Evolutionary conservation across 352 stramenopile genomes (phyloP), one percentile per base, ranked within the genome.

Genomic region (Globisporangium spiculum): DNA sequence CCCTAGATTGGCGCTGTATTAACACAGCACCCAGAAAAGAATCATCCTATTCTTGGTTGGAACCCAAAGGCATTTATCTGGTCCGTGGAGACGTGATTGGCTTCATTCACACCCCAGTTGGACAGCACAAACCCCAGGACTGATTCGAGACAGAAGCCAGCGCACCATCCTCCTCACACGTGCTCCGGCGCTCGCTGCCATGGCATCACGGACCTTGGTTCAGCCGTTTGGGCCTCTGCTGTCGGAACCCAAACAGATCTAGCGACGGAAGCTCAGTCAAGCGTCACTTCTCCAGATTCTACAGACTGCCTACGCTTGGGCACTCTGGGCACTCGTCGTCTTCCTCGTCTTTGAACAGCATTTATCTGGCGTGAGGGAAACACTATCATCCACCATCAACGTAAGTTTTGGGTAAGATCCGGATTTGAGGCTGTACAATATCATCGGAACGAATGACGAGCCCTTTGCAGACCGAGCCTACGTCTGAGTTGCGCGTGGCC

Each of bases 381-480:
- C 8, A 18, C 9, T 44, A 10, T 16, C 8, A 16, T 44, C 36
- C 2, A 44, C 3, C 36, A 3, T 18, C 8, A 1, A 44, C 10
- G 9, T 44, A 4, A 16, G 4, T 14, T 16, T 44, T 14, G 36
- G 36, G 0, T 9, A 46, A 46, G 38, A 20, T 1, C 52, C 24
- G n/a, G 22, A n/a, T 0, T 36, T 46, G 0, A 72, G 69, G 1
- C 53, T 73, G 7, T 69, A 53, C 12, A 41, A 61, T 48, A 65
- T 84, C 36, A 8, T 55, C 1, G 75, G 80, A 0, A 55, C 27
- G 0, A 81, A 82, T 46, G 78, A 86, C 54, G 80, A 81, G 46
- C 77, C 75, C 5, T 83, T 76, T 52, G 75, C 75, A 0, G 83
- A 89, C 59, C 79, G 80, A 1, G 2, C 76, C 5, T 24, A 89